Base-by-base conservation (phyloP, 768 basidiomycete species). In the Neoboletus brunneissimus region DNA sequence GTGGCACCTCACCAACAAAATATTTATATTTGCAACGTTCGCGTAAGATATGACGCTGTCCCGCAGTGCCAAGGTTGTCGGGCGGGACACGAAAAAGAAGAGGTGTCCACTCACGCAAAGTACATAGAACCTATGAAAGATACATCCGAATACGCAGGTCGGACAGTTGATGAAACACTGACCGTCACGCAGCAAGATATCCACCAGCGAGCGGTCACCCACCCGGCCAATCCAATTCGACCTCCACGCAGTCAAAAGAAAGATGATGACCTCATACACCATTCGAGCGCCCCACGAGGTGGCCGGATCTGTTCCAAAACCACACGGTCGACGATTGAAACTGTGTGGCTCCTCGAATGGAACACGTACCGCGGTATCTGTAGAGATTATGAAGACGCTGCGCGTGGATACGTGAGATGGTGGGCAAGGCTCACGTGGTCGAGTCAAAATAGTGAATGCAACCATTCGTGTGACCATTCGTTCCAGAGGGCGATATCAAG, bases 271-370 rank as follows among this genome's bases (percentile, higher is more conserved):
- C 2, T 35, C 66, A 44, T 66, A 70, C 10, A 53, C 38, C 23
- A 71, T 49, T 38, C 63, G 58, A 16, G 44, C 50, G 16, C 43
- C 20, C 58, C 63, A 64, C 4, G 32, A 45, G 27, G 51, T 25
- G 4, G 58, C 60, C 1, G 54, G 16, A 20, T 49, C 63, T 65
- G 29, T 13, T 23, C 22, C 12, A 8, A 43, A 42, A 15, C 22
- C 11, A 5, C 47, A 10, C 22, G n/a, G 38, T 27, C 34, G 38
- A 27, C 13, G 34, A 15, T n/a, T 22, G 38, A 41, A 16, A 20
- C n/a, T 22, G 22, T 9, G 15, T 8, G 11, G 23, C n/a, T 22
- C 12, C 42, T 48, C 18, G 13, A n/a, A 47, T 45, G 23, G 2
- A 48, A 35, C 31, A 58, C 63, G 2, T 45, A 66, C 63, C 57